phyloP scores from a whole-genome alignment of 164 flowering plant genomes.

The Macadamia tetraphylla region DNA sequence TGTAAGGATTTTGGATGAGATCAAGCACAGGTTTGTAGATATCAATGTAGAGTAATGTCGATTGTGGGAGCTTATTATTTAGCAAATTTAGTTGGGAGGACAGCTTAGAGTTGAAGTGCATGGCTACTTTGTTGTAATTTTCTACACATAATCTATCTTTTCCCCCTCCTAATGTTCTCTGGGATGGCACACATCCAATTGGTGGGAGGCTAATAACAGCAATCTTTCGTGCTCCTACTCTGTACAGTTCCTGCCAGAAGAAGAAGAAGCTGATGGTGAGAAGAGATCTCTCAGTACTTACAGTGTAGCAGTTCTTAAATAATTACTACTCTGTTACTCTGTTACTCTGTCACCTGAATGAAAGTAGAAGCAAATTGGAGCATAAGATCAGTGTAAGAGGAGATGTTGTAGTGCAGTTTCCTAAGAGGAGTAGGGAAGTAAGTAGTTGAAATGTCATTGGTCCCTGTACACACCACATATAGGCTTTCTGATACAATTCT shows the following conservation, averaged over 20 bases:
- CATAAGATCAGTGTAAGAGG: background rate
- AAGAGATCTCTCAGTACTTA: too few relatives aligned
- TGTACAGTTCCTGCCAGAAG: constrained; percentile 40
- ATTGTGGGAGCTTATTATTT: constrained; percentile 11
- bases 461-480: background rate
- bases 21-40: constrained; percentile 27
- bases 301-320: too few relatives aligned
- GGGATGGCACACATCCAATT: constrained; percentile 50
- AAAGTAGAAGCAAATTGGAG: background rate
- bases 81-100: constrained; percentile 16
- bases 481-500: background rate
- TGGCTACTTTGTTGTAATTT: constrained; percentile 25
- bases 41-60: constrained; percentile 33
- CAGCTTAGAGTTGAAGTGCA: constrained; percentile 40
- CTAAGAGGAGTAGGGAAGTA: background rate
- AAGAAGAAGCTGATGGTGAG: too few relatives aligned
- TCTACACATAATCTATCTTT: constrained; percentile 26
- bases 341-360: background rate
- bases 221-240: constrained; percentile 45
- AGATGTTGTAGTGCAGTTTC: background rate
- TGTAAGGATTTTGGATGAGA: constrained; percentile 28
- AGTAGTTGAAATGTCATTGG: background rate
- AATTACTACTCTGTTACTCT: too few relatives aligned
- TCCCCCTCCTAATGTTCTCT: constrained; percentile 42
- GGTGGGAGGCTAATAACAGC: constrained; percentile 34